Base-by-base conservation (phyloP, 1,139 yeast species). In the Pichia sp. region DNA sequence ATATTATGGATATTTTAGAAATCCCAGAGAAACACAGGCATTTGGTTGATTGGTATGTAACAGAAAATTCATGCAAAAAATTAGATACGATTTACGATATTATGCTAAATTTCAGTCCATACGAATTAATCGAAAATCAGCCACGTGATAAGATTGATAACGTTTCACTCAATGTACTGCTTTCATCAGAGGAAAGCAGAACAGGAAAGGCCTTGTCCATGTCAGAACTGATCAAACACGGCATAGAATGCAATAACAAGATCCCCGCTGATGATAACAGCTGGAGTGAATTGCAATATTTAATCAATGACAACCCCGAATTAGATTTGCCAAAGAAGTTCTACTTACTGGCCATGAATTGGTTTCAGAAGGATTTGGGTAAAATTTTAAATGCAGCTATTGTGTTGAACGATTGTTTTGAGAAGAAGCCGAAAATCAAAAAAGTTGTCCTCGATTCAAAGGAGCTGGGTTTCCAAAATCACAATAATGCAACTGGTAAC, bases 291-390 rank as follows among this genome's bases (percentile, higher is more conserved):
- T 38, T 61, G 21, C 38, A 47, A 2, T 43, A 34, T 1, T 43
- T 47, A 5, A 52, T 55, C 24, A 28, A 45, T 4, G 31, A 42
- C 5, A 69, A 70, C 43, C 52, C 57, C 1, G 59, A 56, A 28
- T 51, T 72, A 27, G 50, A 57, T 33, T 48, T 72, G 7, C 59
- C 62, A 37, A 58, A 61, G n/a, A 49, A 48, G 3, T 77, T 79
- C 50, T 60, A 72, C 21, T 56, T 61, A 15, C 60, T 63, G 35
- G 71, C 75, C 2, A 50, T 77, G 20, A 63, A 56, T 19, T 72
- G 70, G 55, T 73, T 68, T 51, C 53, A 66, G 22, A 80, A 78
- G 1, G 70, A 77, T 48, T 9, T 55, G 3, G 45, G 40, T n/a
- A 40, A 51, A 8, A 53, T 56, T 0, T 33, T 58, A 10, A 39